Conservation (phyloP, 495 filamentous ascomycete species). For the Oleoguttula mirabilis region DNA sequence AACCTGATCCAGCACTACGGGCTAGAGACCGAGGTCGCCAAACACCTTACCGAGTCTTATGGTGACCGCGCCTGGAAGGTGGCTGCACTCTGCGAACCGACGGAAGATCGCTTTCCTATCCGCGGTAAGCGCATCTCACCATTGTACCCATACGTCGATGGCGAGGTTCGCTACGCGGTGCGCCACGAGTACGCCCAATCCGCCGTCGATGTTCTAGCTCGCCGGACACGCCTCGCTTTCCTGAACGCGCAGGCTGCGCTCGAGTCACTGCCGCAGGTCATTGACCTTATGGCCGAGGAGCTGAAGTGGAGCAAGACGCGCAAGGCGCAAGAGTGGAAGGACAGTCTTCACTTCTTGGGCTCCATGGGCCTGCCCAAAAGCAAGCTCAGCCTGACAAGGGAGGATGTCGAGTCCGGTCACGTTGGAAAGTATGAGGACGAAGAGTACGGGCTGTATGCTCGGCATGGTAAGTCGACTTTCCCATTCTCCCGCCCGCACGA, state of each 20-base stretch:
- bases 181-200: slow-evolving; percentile 91
- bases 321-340: slow-evolving; percentile 75
- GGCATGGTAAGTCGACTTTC: slow-evolving; percentile 46
- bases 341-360: slow-evolving; percentile 62
- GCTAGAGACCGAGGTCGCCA: slow-evolving; percentile 86
- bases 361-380: slow-evolving; percentile 79
- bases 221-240: slow-evolving; percentile 81
- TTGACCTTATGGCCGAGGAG: slow-evolving; percentile 89
- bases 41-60: slow-evolving; percentile 80
- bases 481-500: background rate
- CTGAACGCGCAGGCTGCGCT: slow-evolving; percentile 91
- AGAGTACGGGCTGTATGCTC: slow-evolving; percentile 61
- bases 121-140: slow-evolving; percentile 68
- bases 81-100: slow-evolving; percentile 69
- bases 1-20: slow-evolving; percentile 96
- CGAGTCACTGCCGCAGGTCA: slow-evolving; percentile 75
- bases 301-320: slow-evolving; percentile 65
- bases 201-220: slow-evolving; percentile 78
- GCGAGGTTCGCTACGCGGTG: slow-evolving; percentile 84
- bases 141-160: slow-evolving; percentile 93
- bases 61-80: slow-evolving; percentile 96
- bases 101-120: slow-evolving; percentile 74
- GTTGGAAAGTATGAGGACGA: slow-evolving; percentile 40
- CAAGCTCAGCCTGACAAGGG: slow-evolving; percentile 56
- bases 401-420: slow-evolving; percentile 67